A percentile compares a stretch with the other conserved stretches of the same genome.
Evolutionary conservation across 192 early-diverging fungal genomes (phyloP).

Genomic region (Mortierella alpina): DNA sequence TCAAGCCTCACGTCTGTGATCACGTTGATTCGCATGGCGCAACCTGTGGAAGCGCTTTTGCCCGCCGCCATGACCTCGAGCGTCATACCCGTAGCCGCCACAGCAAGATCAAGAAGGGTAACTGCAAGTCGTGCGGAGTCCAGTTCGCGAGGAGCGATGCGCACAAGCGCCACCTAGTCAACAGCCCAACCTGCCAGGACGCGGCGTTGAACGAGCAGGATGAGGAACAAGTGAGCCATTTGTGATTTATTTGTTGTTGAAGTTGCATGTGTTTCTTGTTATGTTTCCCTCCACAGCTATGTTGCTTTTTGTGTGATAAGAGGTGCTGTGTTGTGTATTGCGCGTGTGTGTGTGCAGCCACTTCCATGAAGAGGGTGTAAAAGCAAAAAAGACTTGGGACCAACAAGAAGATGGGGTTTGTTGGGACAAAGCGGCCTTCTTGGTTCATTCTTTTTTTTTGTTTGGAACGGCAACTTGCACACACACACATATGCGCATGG

Average conservation of each 20-base stretch:
- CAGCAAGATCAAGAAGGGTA: slow-evolving; percentile 2
- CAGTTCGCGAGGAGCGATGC: slow-evolving; percentile 33
- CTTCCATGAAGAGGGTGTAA: too few species aligned
- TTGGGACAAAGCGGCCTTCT: too few species aligned
- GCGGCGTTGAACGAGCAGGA: slow-evolving; percentile 19
- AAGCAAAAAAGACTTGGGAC: too few species aligned
- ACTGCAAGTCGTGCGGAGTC: slow-evolving; percentile 39
- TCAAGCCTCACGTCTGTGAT: slow-evolving; percentile 69
- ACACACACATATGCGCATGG: too few species aligned
- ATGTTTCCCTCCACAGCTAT: slow-evolving; percentile 6
- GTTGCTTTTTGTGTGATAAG: slow-evolving; percentile 31
- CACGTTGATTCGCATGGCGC: slow-evolving; percentile 7
- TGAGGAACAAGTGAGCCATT: slow-evolving; percentile 54
- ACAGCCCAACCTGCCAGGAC: slow-evolving; percentile 9
- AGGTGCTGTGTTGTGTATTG: slow-evolving; percentile 27
- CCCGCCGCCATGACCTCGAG: slow-evolving; percentile 89
- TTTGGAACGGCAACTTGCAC: slow-evolving; percentile 1
- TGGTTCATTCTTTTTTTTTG: not conserved
- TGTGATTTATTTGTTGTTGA: slow-evolving; percentile 40
- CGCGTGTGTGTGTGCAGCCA: slow-evolving; percentile 12
- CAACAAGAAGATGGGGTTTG: too few species aligned
- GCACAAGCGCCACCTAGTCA: slow-evolving; percentile 36
- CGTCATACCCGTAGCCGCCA: slow-evolving; percentile 64
- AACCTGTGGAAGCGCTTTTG: slow-evolving; percentile 78
- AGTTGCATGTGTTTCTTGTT: slow-evolving; percentile 25